Evolutionary conservation across 176 grass and related monocot genomes (phyloP).

Genomic region (Ensete glaucum): DNA sequence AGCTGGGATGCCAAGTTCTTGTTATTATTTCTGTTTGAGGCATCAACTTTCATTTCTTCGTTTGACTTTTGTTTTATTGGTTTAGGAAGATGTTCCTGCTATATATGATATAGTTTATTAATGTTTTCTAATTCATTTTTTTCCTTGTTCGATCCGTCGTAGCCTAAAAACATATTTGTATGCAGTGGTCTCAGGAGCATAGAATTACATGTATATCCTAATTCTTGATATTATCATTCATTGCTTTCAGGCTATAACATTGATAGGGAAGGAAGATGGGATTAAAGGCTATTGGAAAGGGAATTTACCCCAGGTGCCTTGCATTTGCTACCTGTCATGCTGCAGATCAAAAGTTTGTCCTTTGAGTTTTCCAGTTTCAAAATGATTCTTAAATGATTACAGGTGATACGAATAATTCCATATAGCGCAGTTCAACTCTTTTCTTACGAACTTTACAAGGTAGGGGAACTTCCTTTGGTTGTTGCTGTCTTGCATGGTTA

Average conservation of each 20-base stretch:
- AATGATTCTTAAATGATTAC: slow-evolving; percentile 22
- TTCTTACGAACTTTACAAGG: slow-evolving; percentile 99
- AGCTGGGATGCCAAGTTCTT: neutral
- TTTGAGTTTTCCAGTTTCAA: slow-evolving; percentile 20
- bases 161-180: no score
- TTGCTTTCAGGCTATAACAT: slow-evolving; percentile 53
- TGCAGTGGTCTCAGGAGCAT: no score
- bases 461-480: neutral
- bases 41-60: neutral
- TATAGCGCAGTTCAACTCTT: slow-evolving; percentile 93
- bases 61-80: neutral
- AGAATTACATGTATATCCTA: neutral
- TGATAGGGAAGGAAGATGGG: slow-evolving; percentile 75
- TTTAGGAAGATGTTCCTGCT: neutral
- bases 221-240: neutral
- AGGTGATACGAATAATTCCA: slow-evolving; percentile 91
- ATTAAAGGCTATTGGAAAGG: slow-evolving; percentile 95
- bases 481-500: neutral
- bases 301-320: slow-evolving; percentile 81
- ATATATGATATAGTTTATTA: neutral
- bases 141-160: neutral
- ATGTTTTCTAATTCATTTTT: neutral
- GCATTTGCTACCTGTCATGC: slow-evolving; percentile 16
- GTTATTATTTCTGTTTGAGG: neutral
- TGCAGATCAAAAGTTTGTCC: slow-evolving; percentile 6